Conservation (phyloP, 2,329 filamentous ascomycete species). For the Penicillium sp. region DNA sequence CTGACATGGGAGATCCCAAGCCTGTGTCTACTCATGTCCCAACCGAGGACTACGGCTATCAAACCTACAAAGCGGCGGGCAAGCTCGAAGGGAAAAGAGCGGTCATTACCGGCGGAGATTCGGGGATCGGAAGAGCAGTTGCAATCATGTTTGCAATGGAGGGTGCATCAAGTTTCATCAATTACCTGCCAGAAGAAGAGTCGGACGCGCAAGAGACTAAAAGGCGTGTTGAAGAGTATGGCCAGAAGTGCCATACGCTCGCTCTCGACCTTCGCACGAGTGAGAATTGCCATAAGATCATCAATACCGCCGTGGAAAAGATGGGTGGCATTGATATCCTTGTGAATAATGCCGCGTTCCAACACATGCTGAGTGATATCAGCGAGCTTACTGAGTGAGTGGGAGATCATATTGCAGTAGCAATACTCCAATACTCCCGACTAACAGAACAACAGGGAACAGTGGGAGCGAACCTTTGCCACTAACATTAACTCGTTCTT, state of each 20-base stretch:
- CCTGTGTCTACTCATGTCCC: conserved; percentile 65
- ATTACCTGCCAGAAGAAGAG: conserved; percentile 71
- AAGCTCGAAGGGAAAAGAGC: conserved; percentile 74
- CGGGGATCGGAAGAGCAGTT: conserved; percentile 71
- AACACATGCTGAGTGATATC: conserved; percentile 71
- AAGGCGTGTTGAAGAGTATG: conserved; percentile 63
- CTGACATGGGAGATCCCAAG: conserved; percentile 53
- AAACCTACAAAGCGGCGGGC: conserved; percentile 68
- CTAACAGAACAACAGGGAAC: conserved; percentile 51
- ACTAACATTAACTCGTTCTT: conserved; percentile 81
- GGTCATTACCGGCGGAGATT: conserved; percentile 76
- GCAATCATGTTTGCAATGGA: conserved; percentile 78
- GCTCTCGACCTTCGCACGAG: conserved; percentile 61
- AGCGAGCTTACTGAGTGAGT: conserved; percentile 64
- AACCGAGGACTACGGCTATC: conserved; percentile 62
- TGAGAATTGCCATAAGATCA: conserved; percentile 65
- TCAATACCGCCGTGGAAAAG: conserved; percentile 62
- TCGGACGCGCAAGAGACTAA: conserved; percentile 72
- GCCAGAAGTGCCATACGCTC: conserved; percentile 61
- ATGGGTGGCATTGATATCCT: conserved; percentile 68
- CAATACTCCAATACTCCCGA: neutral
- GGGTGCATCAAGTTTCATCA: conserved; percentile 69
- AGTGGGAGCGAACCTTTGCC: conserved; percentile 76
- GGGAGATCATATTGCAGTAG: too few relatives aligned
- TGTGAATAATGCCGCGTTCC: conserved; percentile 66